Evolutionary conservation across 768 basidiomycete genomes (phyloP), one percentile per base, ranked within the genome.

Genomic region (Glaciozyma martinii): DNA sequence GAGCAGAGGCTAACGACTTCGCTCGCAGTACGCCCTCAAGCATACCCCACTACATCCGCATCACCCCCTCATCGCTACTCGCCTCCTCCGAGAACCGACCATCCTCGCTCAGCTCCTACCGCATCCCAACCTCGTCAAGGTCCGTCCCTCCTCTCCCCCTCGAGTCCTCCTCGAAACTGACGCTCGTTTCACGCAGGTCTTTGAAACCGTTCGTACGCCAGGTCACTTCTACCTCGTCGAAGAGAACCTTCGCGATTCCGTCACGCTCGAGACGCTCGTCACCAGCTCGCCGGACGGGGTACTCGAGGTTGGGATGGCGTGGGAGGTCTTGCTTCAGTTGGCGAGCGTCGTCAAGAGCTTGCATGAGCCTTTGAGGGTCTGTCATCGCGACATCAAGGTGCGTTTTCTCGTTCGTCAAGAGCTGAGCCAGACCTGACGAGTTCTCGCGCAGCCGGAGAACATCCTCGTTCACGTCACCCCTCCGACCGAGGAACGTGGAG

Each of bases 1-100:
- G 7, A 32, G 44, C 58, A 56, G 44, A 60, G 16, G 3, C 32
- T 53, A 15, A 21, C 46, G 7, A 13, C n/a, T n/a, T 33, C 33
- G 27, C n/a, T 54, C 40, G 43, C 71, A 79, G 78, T 78, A 75
- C 66, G 79, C 78, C 2, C 70, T 80, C 63, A 80, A 80, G 67
- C 78, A 79, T 61, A 80, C 79, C 2, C 77, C 79, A 1, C 67
- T 80, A 6, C 74, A 77, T 62, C 77, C 78, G 0, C 79, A 80
- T 62, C 79, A 80, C 70, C 78, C 78, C 10, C 72, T 80, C n/a
- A 80, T 80, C 56, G 76, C 79, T 8, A 72, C 76, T 3, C 71
- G 79, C 0, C 71, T 80, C 2, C 71, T 80, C 0, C 74, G 79
- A 30, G 79, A 80, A 61, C 79, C 79, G 1, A 76, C 74, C 6